Base-by-base conservation (phyloP, 805 yeast genomes). In the Sugiyamaella chiloensis region DNA sequence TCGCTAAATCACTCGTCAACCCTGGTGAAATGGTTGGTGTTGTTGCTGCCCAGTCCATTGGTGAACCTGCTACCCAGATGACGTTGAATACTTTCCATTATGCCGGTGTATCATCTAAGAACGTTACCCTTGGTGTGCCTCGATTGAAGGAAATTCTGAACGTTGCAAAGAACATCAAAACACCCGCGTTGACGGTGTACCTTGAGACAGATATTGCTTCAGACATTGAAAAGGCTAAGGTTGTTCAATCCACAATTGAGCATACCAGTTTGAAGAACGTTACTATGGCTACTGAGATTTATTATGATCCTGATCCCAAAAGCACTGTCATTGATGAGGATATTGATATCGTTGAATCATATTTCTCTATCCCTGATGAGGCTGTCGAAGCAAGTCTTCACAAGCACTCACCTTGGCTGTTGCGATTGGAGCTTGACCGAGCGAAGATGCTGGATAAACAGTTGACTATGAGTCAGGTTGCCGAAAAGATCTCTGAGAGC, bases 81-180 rank as follows among this genome's bases (percentile, higher is more conserved):
- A 93, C 99, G 14, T 78, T 87, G 64, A 87, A 87, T 68, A 87
- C 96, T 40, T 87, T 87, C 87, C 96, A 93, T 74, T 93, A 93
- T 64, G 99, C 99, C 59, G 99, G 99, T 69, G 98, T 93, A 71
- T 98, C 99, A 79, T 98, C 99, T 47, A 98, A 98, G 50, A 93
- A 93, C 70, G 99, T 93, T 54, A 93, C 99, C 0, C 77, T 93
- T 60, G 99, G 99, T 84, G 93, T 93, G 63, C 99, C 99, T 37
- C 96, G 99, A 80, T 80, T 93, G 85, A 87, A 98, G 80, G 99
- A 93, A 78, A 93, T 93, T 80, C 79, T 93, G 69, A 91, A 91
- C 66, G 99, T 93, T 56, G 99, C 99, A 8, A 93, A 93, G 73
- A 91, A 87, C 61, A 90, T 93, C 76, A 93, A 91, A 71, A 93